Evolutionary conservation across 306 rosid genomes (phyloP), one percentile per base, ranked within the genome.

Genomic region (Sophora flavescens): DNA sequence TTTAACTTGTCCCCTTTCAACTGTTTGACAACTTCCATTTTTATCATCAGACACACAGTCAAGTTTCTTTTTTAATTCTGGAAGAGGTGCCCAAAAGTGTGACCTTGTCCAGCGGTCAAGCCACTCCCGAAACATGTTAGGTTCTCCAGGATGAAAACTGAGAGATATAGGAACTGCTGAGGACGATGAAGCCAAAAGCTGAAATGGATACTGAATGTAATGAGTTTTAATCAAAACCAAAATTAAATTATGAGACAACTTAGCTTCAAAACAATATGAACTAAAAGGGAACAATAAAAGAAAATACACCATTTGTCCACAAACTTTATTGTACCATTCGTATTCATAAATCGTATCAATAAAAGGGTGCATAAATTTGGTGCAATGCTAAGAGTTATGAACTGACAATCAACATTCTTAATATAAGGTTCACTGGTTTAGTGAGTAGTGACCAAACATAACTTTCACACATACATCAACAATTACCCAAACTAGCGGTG

Each of bases 51-150:
- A 72, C 33, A 59, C 81, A 0, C 48, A 60, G 14, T 78, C 81
- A 13, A 13, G 64, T 59, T 63, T 74, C 75, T 63, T 63, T 28
- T 83, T 57, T 14, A 30, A 62, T 38, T 68, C 61, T 66, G 86
- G 70, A 63, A 59, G 44, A 75, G 86, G 86, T 69, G 61, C 87
- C 89, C 89, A 87, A 76, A 84, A 86, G 74, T 65, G 80, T 42
- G 84, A 83, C 66, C 22, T 62, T 11, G 93, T 80, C 93, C 93
- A 89, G 14, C 78, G 80, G 58, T 83, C 86, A 65, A 89, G 86
- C 91, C 91, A 89, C 16, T 63, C 74, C 82, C 74, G 57, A 69
- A 74, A 72, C 45, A 78, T 32, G 78, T 68, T 82, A 60, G 89
- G 76, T 41, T 84, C 86, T 17, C 9, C 78, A 63, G 74, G 80